These are phyloP conservation scores for Leccinum imitatum DNA, from an alignment of 768 basidiomycete genomes.

Conservation along the genomic window DNA sequence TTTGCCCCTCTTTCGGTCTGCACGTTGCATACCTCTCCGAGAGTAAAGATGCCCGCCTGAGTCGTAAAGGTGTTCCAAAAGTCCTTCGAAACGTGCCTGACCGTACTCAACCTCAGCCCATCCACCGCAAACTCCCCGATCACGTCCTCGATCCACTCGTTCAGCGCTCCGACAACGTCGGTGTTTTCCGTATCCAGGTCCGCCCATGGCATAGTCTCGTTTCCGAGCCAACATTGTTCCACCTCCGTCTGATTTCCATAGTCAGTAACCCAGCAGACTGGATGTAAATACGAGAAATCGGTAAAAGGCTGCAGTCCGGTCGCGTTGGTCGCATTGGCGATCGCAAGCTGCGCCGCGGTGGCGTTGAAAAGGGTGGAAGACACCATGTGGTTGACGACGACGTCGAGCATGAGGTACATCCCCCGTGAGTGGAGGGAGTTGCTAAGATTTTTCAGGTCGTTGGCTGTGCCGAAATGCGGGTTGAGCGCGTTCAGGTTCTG, in stretches of 20 bases:
- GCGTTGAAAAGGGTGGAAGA: slow-evolving; percentile 29
- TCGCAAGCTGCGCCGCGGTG: slow-evolving; percentile 25
- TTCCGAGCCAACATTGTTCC: slow-evolving; percentile 63
- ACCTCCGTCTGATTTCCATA: slow-evolving; percentile 47
- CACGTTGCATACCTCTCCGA: slow-evolving; percentile 48
- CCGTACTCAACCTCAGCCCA: slow-evolving; percentile 58
- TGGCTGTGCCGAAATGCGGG: slow-evolving; percentile 49
- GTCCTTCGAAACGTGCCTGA: slow-evolving; percentile 51
- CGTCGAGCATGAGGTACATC: slow-evolving; percentile 63
- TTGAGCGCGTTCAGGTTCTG: slow-evolving; percentile 49
- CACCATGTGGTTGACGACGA: slow-evolving; percentile 64
- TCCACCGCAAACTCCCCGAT: slow-evolving; percentile 51
- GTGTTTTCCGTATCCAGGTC: slow-evolving; percentile 57
- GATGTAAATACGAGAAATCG: slow-evolving; percentile 38
- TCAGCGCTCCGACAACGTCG: slow-evolving; percentile 42
- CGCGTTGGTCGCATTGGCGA: slow-evolving; percentile 17
- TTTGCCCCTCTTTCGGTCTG: slow-evolving; percentile 16
- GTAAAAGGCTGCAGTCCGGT: slow-evolving; percentile 33
- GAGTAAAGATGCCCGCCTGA: slow-evolving; percentile 49
- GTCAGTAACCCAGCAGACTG: slow-evolving; percentile 41
- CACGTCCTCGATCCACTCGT: slow-evolving; percentile 47
- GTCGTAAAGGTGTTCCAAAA: slow-evolving; percentile 56
- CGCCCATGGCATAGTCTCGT: slow-evolving; percentile 48
- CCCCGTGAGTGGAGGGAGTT: slow-evolving; percentile 46
- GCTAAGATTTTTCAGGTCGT: slow-evolving; percentile 50